These are phyloP conservation scores for Starmerella asiatica DNA, from an alignment of 805 yeast species.

Conservation along the genomic window DNA sequence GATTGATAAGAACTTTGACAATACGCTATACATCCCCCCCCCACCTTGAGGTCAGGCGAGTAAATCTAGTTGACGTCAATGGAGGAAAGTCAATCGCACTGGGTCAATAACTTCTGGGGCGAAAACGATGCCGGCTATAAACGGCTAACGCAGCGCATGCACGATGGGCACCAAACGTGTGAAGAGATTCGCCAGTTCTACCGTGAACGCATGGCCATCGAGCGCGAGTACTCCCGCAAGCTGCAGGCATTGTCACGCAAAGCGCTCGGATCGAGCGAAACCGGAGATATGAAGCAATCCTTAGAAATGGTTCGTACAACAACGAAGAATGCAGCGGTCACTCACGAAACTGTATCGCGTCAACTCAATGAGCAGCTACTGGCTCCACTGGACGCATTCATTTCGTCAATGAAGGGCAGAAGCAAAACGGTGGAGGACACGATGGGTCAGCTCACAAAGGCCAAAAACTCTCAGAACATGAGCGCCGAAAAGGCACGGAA, in stretches of 20 bases:
- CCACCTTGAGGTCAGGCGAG: too few species aligned
- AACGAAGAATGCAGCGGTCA: constrained; percentile 43
- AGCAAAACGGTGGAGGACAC: constrained; percentile 45
- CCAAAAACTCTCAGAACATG: constrained; percentile 30
- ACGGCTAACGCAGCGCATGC: constrained; percentile 42
- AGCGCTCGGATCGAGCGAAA: constrained; percentile 42
- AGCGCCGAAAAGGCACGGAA: constrained; percentile 28
- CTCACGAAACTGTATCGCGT: constrained; percentile 40
- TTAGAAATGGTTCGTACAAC: constrained; percentile 47
- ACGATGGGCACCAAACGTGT: constrained; percentile 45
- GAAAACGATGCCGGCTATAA: constrained; percentile 47
- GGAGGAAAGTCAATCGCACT: constrained; percentile 15
- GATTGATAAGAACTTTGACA: too few species aligned
- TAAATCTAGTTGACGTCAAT: too few species aligned
- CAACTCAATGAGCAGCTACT: constrained; percentile 40
- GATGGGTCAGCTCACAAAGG: constrained; percentile 40
- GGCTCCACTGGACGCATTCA: constrained; percentile 41
- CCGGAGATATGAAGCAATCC: constrained; percentile 46
- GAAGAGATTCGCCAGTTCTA: constrained; percentile 39
- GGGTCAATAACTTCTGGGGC: constrained; percentile 37
- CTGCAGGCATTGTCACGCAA: constrained; percentile 40
- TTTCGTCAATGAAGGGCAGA: constrained; percentile 38
- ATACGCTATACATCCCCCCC: too few species aligned
- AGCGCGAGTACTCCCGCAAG: constrained; percentile 55
- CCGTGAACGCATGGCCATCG: constrained; percentile 45